These are phyloP conservation scores for Fraxinus pennsylvanica DNA, from an alignment of 257 asterid genomes.

Conservation along the genomic window DNA sequence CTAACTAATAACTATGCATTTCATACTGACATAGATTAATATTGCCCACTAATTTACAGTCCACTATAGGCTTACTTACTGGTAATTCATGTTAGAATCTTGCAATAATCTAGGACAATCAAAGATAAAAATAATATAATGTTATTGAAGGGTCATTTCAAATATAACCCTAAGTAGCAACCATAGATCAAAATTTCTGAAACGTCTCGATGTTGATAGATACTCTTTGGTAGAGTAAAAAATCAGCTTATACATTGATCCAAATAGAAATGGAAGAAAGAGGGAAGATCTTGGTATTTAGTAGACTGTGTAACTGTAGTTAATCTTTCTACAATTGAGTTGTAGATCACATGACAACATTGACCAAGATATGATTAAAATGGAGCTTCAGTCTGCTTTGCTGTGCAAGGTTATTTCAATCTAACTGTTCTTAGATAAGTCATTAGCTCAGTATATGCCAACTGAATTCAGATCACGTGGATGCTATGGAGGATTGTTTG, in stretches of 20 bases:
- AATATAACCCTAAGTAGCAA: background rate
- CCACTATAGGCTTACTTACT: too few species aligned
- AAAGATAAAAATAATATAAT: background rate
- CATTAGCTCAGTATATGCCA: background rate
- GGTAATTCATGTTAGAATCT: background rate
- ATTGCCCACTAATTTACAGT: too few species aligned
- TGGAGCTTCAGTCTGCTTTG: background rate
- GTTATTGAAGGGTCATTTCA: background rate
- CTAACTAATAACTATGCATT: background rate
- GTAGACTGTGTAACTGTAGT: background rate
- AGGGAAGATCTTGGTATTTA: background rate
- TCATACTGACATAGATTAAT: background rate
- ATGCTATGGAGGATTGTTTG: background rate
- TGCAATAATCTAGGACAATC: background rate
- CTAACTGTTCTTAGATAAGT: background rate
- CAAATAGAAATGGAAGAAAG: background rate
- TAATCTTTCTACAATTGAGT: background rate
- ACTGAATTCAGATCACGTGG: background rate
- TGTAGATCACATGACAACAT: background rate
- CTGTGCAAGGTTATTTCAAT: background rate
- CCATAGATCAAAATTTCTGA: background rate
- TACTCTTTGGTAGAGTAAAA: background rate
- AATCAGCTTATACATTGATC: background rate
- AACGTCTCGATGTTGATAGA: background rate
- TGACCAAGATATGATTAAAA: background rate